Percentiles rank a stretch among this genome's conserved stretches.
Conservation (phyloP, 129 eudicot genomes). For the Logfia minima region DNA sequence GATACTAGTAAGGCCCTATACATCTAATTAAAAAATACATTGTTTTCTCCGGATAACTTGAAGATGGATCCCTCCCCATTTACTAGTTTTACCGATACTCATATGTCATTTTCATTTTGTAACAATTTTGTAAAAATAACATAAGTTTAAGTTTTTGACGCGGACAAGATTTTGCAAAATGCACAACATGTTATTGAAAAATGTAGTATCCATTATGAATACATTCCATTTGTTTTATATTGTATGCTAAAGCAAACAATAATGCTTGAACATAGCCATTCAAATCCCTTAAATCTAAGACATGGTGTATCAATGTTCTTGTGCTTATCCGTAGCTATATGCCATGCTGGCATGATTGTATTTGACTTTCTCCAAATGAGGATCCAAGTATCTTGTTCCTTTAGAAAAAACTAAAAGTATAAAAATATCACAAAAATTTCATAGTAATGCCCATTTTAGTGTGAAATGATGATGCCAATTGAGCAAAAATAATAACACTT, state of each 20-base stretch:
- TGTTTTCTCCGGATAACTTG: no score
- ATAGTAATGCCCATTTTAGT: neutral
- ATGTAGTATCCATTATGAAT: neutral
- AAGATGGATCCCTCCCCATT: no score
- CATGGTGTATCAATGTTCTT: neutral
- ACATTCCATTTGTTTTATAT: neutral
- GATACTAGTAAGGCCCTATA: no score
- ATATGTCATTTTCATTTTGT: neutral
- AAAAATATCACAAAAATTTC: neutral
- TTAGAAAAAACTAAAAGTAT: no score
- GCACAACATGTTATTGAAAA: neutral
- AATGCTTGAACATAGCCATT: neutral
- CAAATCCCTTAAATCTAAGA: neutral
- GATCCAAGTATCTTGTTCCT: neutral
- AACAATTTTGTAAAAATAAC: neutral
- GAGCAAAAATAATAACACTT: no score
- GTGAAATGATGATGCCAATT: neutral
- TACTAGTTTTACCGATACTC: no score
- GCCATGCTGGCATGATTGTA: neutral
- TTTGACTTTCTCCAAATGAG: neutral
- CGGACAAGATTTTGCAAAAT: neutral
- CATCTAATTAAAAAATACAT: no score
- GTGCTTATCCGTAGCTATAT: slow-evolving; percentile 10
- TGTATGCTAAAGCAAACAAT: neutral
- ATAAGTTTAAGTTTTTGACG: neutral